Conservation (phyloP, 768 basidiomycete genomes). For the Rhizopogon sp. region DNA sequence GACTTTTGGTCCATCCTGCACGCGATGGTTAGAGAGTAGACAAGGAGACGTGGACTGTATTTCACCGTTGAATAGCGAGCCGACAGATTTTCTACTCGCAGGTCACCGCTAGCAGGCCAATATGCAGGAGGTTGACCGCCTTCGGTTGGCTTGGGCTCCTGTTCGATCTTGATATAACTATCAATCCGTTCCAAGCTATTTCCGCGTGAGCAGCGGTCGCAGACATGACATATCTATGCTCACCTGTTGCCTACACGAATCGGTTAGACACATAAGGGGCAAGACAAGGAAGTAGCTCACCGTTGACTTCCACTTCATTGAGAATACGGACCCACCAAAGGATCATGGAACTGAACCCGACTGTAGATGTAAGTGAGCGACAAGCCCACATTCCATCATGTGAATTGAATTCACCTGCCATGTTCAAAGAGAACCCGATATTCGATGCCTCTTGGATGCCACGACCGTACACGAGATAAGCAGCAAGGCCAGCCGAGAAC, state of each 20-base stretch:
- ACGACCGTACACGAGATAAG: conserved; percentile 44
- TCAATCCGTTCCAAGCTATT: conserved; percentile 45
- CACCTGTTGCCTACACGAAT: conserved; percentile 10
- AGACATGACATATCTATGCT: not conserved
- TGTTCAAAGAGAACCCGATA: conserved; percentile 34
- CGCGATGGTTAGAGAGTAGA: conserved; percentile 3
- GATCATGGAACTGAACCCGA: conserved; percentile 53
- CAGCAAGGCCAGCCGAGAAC: conserved; percentile 45
- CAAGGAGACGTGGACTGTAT: not conserved
- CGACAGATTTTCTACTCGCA: conserved; percentile 47
- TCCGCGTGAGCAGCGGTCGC: not conserved
- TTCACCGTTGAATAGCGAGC: conserved; percentile 40
- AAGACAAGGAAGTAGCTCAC: conserved; percentile 17
- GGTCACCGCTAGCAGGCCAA: conserved; percentile 55
- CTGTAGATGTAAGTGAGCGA: conserved; percentile 14
- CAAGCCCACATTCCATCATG: not conserved
- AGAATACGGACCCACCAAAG: conserved; percentile 42
- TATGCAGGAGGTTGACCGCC: conserved; percentile 53
- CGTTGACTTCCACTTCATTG: conserved; percentile 43
- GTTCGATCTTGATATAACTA: conserved; percentile 52
- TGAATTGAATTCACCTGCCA: conserved; percentile 29
- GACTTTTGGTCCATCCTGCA: conserved; percentile 48
- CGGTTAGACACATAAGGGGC: not conserved
- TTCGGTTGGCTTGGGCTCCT: conserved; percentile 39
- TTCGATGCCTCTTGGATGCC: conserved; percentile 36